phyloP scores from a whole-genome alignment of 106 monocot species.

The Dioscorea zingiberensis region DNA sequence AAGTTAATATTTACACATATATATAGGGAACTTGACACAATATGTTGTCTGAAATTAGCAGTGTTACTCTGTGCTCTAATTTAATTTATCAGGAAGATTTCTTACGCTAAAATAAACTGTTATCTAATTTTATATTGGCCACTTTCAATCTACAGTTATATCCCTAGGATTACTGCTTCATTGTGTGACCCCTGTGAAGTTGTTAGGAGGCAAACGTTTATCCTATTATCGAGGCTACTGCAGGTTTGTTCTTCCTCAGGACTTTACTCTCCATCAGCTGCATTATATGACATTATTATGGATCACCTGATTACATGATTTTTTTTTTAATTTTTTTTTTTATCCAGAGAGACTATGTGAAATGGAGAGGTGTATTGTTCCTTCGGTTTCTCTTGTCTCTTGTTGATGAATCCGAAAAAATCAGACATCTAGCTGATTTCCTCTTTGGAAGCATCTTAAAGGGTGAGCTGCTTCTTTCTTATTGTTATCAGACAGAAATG shows the following conservation, averaged over 20 bases:
- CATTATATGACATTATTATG: not conserved
- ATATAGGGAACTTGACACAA: too few relatives aligned
- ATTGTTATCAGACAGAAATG: too few relatives aligned
- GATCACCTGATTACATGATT: not conserved
- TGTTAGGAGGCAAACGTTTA: constrained; percentile 89
- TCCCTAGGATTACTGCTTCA: constrained; percentile 67
- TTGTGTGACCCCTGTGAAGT: constrained; percentile 92
- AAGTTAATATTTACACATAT: too few relatives aligned
- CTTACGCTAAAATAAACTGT: too few relatives aligned
- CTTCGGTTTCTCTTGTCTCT: constrained; percentile 77
- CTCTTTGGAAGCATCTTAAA: constrained; percentile 84
- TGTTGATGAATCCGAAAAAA: constrained; percentile 96
- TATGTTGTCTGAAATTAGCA: too few relatives aligned
- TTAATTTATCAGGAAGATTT: too few relatives aligned
- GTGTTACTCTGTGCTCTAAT: too few relatives aligned
- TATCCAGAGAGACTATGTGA: constrained; percentile 92
- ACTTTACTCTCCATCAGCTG: not conserved
- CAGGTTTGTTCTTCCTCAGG: constrained; percentile 47
- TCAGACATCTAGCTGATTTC: constrained; percentile 73
- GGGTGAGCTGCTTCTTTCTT: constrained; percentile 29
- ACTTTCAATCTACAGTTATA: constrained; percentile 46
- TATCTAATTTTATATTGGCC: too few relatives aligned
- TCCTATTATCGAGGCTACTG: constrained; percentile 82
- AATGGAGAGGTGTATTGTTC: constrained; percentile 97
- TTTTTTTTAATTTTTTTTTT: too few relatives aligned